Evolutionary conservation across 1,284 basidiomycete genomes (phyloP).

Genomic region (Schizopora paradoxa): DNA sequence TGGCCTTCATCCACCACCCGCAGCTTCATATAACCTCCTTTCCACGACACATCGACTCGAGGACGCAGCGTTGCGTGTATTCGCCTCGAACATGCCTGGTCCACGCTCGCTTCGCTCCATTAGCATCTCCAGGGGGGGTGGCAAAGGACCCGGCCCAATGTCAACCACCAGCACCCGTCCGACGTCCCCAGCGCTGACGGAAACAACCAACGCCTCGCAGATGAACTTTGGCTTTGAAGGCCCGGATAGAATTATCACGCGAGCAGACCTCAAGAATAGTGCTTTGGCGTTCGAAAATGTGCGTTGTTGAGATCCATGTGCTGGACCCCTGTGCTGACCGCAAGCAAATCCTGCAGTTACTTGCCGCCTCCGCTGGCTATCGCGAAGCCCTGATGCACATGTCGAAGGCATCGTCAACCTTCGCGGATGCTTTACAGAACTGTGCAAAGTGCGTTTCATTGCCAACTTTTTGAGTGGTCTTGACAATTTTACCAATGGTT

Average conservation of each 20-base stretch:
- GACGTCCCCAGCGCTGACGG: conserved; percentile 79
- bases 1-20: neutral
- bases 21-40: neutral
- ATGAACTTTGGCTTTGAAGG: conserved; percentile 68
- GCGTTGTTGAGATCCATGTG: conserved; percentile 24
- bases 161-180: conserved; percentile 38
- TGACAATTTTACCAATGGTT: neutral
- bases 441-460: conserved; percentile 64
- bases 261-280: conserved; percentile 73
- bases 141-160: conserved; percentile 26
- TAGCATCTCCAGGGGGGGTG: conserved; percentile 37
- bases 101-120: conserved; percentile 56
- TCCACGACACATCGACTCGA: neutral
- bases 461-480: conserved; percentile 10
- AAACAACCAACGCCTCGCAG: conserved; percentile 65
- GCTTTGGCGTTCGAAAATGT: conserved; percentile 78
- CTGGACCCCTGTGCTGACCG: neutral
- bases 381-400: conserved; percentile 79
- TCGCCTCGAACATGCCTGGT: conserved; percentile 43
- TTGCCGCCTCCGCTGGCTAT: conserved; percentile 78
- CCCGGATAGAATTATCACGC: conserved; percentile 77
- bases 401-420: conserved; percentile 79
- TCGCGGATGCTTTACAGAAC: conserved; percentile 81
- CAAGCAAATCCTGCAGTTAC: conserved; percentile 43
- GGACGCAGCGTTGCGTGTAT: neutral